Conservation (phyloP, 2,329 filamentous ascomycete species). For the Diaporthe australafricana region DNA sequence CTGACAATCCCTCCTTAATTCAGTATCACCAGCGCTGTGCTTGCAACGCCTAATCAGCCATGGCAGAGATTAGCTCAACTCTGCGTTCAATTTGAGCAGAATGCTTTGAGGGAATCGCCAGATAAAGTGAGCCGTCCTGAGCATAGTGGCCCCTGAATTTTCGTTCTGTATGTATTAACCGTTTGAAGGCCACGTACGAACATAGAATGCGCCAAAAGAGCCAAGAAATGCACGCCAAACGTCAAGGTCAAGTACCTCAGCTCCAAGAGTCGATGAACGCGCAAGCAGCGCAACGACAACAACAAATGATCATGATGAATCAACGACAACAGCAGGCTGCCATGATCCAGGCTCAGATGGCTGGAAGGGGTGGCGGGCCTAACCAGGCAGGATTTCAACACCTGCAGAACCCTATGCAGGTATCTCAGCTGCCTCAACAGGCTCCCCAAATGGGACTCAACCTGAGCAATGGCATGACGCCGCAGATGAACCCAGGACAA, state of each 20-base stretch:
- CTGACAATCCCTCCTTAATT: constrained; percentile 33
- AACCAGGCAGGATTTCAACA: constrained; percentile 67
- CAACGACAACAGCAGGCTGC: constrained; percentile 50
- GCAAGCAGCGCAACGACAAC: constrained; percentile 41
- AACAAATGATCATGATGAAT: constrained; percentile 35
- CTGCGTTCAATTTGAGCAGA: constrained; percentile 61
- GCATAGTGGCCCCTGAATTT: neutral
- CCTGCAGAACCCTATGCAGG: constrained; percentile 70
- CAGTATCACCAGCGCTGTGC: constrained; percentile 64
- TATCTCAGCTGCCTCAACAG: constrained; percentile 63
- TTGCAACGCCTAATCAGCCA: constrained; percentile 56
- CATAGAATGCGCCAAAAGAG: constrained; percentile 58
- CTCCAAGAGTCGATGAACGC: constrained; percentile 61
- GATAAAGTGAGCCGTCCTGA: constrained; percentile 58
- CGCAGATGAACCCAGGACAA: constrained; percentile 56
- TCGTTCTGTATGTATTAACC: constrained; percentile 39
- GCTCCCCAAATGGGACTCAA: constrained; percentile 52
- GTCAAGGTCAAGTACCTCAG: constrained; percentile 61
- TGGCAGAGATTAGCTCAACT: constrained; percentile 53
- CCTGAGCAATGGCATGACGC: constrained; percentile 54
- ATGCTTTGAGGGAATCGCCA: constrained; percentile 56
- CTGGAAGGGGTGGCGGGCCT: constrained; percentile 58
- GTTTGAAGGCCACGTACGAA: constrained; percentile 62
- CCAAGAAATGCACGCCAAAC: constrained; percentile 61
- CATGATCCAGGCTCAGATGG: constrained; percentile 62